These are phyloP conservation scores for Hirsutella thompsonii DNA, from an alignment of 2,329 filamentous ascomycete species.

Conservation along the genomic window DNA sequence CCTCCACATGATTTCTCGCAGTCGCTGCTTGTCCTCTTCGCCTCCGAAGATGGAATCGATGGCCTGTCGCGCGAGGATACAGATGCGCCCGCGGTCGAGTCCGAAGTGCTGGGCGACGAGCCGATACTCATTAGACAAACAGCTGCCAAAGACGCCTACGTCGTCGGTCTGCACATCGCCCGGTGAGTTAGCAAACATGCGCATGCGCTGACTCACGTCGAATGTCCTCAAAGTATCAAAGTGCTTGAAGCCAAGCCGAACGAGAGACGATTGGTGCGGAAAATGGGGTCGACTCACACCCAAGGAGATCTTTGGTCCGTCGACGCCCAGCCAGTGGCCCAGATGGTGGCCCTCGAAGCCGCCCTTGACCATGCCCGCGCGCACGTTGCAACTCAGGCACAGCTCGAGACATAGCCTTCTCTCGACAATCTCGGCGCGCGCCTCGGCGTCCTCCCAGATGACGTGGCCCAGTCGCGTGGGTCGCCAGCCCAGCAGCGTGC, in stretches of 20 bases:
- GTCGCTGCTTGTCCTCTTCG: constrained; percentile 44
- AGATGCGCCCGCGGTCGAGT: constrained; percentile 32
- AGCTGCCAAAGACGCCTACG: constrained; percentile 68
- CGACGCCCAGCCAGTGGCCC: constrained; percentile 52
- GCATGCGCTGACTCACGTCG: no score
- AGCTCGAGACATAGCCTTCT: constrained; percentile 56
- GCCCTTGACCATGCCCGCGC: constrained; percentile 57
- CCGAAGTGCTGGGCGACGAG: constrained; percentile 60
- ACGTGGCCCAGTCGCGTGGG: constrained; percentile 67
- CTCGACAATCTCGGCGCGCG: constrained; percentile 40
- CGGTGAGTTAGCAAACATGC: neutral
- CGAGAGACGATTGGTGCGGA: no score
- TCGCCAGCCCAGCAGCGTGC: constrained; percentile 47
- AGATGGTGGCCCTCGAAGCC: constrained; percentile 63
- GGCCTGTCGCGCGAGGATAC: constrained; percentile 44
- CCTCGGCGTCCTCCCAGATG: constrained; percentile 53
- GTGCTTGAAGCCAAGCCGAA: no score
- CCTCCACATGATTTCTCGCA: constrained; percentile 38
- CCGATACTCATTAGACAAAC: constrained; percentile 63
- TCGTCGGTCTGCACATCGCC: constrained; percentile 56
- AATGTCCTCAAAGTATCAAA: no score
- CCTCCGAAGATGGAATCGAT: constrained; percentile 56
- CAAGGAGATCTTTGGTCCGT: constrained; percentile 48
- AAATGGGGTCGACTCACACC: constrained; percentile 14
- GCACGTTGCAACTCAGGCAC: constrained; percentile 71